Evolutionary conservation across 2,329 filamentous ascomycete species (phyloP), one percentile per base, ranked within the genome.

Genomic region (Penicillium oxalicum): DNA sequence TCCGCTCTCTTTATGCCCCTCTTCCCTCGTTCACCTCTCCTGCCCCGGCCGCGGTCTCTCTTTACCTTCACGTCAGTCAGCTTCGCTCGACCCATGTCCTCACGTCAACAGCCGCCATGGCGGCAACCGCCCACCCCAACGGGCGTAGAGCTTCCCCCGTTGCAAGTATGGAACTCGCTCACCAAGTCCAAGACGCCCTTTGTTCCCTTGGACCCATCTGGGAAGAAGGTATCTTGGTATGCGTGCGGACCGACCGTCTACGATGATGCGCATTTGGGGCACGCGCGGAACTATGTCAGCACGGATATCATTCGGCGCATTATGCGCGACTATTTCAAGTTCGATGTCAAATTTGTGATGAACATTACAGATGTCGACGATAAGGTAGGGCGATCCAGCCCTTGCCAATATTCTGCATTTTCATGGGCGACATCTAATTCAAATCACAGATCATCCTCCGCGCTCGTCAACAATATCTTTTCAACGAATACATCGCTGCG

Each of bases 331-430:
- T 91, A 93, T 70, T 94, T 95, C 67, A 81, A 82, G 52, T 93
- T 87, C 68, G 75, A 89, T 37, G 81, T 95, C 57, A 82, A 84
- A 51, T 95, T 94, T 71, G 87, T 95, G 56, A 93, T 94, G 85
- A 95, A 95, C 71, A 89, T 93, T 54, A 95, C 90, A 27, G 90
- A 91, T 61, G 79, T 91, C 35, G 86, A 90, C 59, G 83, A 87
- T 69, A 86, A 86, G 77, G 80, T 82, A 62, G 38, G 57, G 4
- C 27, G 9, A 3, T 13, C 12, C 4, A 2, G 26, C 32, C 8
- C 29, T 46, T 18, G 12, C 28, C 25, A 36, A 36, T 24, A 38
- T 25, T n/a, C 7, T 32, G 7, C 9, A 7, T 11, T 9, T 28
- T 35, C 37, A 11, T 41, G 5, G 8, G 18, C 13, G 33, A 46